These are phyloP conservation scores for Hypoxylon crocopeplum DNA, from an alignment of 495 filamentous ascomycete genomes.

Conservation along the genomic window DNA sequence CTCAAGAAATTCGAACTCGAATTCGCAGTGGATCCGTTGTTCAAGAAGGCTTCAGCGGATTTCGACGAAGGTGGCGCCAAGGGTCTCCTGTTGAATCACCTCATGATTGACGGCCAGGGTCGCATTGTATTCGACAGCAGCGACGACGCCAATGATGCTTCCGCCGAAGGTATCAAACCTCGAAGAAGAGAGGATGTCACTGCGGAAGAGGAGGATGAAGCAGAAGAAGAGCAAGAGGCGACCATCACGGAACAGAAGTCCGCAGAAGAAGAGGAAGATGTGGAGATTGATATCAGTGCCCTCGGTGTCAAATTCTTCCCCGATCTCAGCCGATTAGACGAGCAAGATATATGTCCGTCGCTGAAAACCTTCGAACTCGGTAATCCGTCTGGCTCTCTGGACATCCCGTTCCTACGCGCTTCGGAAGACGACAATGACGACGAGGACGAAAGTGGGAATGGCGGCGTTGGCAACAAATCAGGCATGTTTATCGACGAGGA, in stretches of 20 bases:
- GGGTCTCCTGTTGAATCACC: conserved; percentile 90
- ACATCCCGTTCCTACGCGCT: conserved; percentile 91
- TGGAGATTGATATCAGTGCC: conserved; percentile 77
- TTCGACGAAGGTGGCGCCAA: conserved; percentile 99
- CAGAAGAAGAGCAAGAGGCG: conserved; percentile 48
- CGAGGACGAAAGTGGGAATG: conserved; percentile 59
- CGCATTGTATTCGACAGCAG: conserved; percentile 98
- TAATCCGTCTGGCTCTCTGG: conserved; percentile 78
- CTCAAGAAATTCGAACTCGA: conserved; percentile 98
- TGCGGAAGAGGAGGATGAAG: conserved; percentile 59
- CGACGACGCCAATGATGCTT: conserved; percentile 79
- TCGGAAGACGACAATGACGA: conserved; percentile 83
- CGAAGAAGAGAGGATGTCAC: conserved; percentile 50
- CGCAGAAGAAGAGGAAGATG: conserved; percentile 61
- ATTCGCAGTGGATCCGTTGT: conserved; percentile 94
- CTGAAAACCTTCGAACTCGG: conserved; percentile 92
- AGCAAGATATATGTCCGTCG: conserved; percentile 93
- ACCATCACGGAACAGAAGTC: conserved; percentile 47
- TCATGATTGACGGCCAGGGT: conserved; percentile 88
- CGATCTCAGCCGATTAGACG: conserved; percentile 74
- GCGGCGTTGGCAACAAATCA: conserved; percentile 67
- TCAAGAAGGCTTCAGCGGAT: conserved; percentile 98
- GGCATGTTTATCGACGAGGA: conserved; percentile 85
- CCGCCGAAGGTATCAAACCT: conserved; percentile 48
- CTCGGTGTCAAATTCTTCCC: conserved; percentile 87